These are phyloP conservation scores for Shiraia bambusicola DNA, from an alignment of 2,329 filamentous ascomycete genomes.

Conservation along the genomic window DNA sequence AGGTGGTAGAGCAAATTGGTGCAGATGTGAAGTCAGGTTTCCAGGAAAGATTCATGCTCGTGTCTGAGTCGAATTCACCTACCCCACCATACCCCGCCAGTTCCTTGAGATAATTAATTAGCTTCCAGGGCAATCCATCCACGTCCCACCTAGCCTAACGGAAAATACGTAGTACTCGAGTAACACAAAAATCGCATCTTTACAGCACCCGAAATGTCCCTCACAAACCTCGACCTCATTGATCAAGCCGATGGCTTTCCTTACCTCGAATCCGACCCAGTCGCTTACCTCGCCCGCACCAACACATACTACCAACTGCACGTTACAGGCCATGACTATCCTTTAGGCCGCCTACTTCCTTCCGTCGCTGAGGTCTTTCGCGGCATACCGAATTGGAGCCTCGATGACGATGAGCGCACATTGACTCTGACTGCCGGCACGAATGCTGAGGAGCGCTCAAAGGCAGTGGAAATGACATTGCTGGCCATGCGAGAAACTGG, in stretches of 20 bases:
- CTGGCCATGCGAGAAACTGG: constrained; percentile 68
- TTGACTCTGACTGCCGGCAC: constrained; percentile 63
- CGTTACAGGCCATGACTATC: constrained; percentile 63
- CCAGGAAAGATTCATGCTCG: neutral
- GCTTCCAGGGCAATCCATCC: no score
- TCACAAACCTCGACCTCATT: constrained; percentile 57
- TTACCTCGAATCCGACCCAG: constrained; percentile 63
- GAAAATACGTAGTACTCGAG: neutral
- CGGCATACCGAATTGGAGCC: constrained; percentile 60
- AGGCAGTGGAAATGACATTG: constrained; percentile 59
- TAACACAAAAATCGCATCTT: neutral
- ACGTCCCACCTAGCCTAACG: constrained; percentile 2
- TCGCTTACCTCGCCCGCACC: constrained; percentile 57
- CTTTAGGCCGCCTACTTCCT: constrained; percentile 61
- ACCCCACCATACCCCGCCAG: no score
- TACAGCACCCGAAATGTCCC: constrained; percentile 26
- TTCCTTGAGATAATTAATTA: neutral
- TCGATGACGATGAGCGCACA: constrained; percentile 62
- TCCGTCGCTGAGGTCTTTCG: constrained; percentile 61
- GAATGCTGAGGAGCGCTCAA: constrained; percentile 64
- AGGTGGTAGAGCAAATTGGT: neutral
- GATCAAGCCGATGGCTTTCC: constrained; percentile 74
- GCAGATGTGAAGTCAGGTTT: no score
- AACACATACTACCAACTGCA: constrained; percentile 64
- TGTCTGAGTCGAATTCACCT: neutral